A percentile compares a stretch with the other conserved stretches of the same genome.
These are phyloP conservation scores for Dendrobium officinale DNA, from an alignment of 106 monocot genomes.

Conservation along the genomic window DNA sequence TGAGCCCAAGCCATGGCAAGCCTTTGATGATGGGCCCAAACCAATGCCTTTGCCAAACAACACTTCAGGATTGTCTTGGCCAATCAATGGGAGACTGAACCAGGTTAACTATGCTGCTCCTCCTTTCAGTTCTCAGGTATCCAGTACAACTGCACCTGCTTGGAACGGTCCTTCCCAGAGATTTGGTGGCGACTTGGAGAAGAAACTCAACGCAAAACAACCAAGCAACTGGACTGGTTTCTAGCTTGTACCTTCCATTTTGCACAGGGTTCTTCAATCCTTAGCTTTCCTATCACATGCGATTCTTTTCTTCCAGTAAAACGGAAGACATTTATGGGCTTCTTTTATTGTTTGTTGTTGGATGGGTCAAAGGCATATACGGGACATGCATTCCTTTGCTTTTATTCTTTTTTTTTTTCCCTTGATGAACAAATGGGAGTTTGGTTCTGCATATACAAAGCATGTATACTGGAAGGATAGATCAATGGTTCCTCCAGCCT, in stretches of 20 bases:
- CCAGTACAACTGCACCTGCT: constrained; percentile 18
- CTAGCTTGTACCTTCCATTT: not conserved
- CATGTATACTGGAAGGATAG: not conserved
- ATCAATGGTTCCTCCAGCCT: not conserved
- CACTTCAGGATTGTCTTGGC: constrained; percentile 17
- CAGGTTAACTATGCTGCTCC: constrained; percentile 22
- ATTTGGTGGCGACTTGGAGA: not conserved
- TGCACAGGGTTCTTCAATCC: not conserved
- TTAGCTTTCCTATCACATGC: not conserved
- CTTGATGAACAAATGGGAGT: not conserved
- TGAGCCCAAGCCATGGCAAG: constrained; percentile 44
- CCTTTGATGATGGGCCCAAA: constrained; percentile 34
- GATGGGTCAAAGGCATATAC: too few relatives aligned
- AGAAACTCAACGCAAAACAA: constrained; percentile 19
- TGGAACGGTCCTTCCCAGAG: constrained; percentile 23
- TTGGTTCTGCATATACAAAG: not conserved
- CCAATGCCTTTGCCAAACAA: constrained; percentile 7
- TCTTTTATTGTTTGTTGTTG: too few relatives aligned
- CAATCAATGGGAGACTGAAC: constrained; percentile 29
- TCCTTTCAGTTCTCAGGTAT: constrained; percentile 1
- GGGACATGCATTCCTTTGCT: too few relatives aligned
- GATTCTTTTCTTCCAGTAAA: not conserved
- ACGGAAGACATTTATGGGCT: not conserved
- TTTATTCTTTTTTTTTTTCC: not conserved
- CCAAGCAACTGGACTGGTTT: constrained; percentile 55